phyloP scores from a whole-genome alignment of 2,329 filamentous ascomycete genomes.

The Aureobasidium sp. region DNA sequence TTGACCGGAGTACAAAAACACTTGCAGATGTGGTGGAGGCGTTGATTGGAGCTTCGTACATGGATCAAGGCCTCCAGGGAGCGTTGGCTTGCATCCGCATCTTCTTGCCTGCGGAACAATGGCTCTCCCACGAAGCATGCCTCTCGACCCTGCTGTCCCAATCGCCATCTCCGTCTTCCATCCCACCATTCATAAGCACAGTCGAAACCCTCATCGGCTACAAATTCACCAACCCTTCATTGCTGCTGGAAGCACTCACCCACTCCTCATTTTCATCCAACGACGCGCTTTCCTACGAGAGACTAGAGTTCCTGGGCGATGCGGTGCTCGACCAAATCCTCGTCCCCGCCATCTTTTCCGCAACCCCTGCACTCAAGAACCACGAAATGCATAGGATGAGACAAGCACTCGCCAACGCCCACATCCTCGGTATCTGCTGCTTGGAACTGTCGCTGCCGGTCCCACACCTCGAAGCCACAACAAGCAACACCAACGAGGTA shows the following conservation, averaged over 20 bases:
- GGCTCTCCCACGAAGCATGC: constrained; percentile 15
- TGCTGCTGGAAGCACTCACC: constrained; percentile 73
- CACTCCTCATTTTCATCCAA: constrained; percentile 54
- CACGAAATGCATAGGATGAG: constrained; percentile 67
- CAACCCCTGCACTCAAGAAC: constrained; percentile 41
- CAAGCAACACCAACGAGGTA: background rate
- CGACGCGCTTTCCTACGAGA: constrained; percentile 53
- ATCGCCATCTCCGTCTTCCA: background rate
- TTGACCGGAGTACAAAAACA: constrained; percentile 59
- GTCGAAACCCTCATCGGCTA: constrained; percentile 64
- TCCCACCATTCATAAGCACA: background rate
- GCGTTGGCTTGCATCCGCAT: constrained; percentile 55
- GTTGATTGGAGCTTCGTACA: constrained; percentile 65
- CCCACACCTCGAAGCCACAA: constrained; percentile 16
- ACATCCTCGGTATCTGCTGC: constrained; percentile 68
- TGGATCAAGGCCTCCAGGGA: constrained; percentile 57
- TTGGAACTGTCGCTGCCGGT: constrained; percentile 46
- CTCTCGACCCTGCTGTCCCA: background rate
- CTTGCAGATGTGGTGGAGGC: constrained; percentile 85
- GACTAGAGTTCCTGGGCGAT: constrained; percentile 83
- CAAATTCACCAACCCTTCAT: constrained; percentile 54
- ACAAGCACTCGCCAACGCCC: constrained; percentile 67
- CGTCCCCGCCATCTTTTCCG: constrained; percentile 50
- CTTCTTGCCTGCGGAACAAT: constrained; percentile 50
- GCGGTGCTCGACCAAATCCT: constrained; percentile 73